Evolutionary conservation across 164 flowering plant genomes (phyloP), one percentile per base, ranked within the genome.

Genomic region (Stephania cephalantha): DNA sequence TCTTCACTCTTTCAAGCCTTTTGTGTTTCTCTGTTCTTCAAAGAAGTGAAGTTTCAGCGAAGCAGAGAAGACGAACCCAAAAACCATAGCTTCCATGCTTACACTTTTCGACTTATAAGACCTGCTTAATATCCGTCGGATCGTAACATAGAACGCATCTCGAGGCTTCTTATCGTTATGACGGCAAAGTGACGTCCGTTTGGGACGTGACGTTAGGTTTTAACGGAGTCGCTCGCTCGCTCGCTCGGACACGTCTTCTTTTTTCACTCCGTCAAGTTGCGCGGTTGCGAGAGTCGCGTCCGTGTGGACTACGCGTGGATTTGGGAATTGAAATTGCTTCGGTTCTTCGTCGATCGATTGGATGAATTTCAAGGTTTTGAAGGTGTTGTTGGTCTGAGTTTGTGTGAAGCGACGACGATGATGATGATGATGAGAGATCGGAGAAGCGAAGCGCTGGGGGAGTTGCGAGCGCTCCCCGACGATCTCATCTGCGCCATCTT

Each of bases 381-480:
- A 35, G 42, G 42, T 1, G 4, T 35, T 4, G 4, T 35, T 35
- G 42, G 4, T 35, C 42, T 35, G 2, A 4, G 42, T 35, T 35
- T 50, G 55, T 61, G 9, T 61, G 29, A 61, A 20, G 8, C 25
- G 66, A 25, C 25, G 25, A 25, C 25, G 25, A 25, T 25, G 25
- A 25, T 25, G 25, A 25, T 25, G 25, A 61, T 61, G 66, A 18
- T 18, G 7, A 84, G 73, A 71, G 95, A 92, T 84, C 94, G 98
- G 64, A 79, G 97, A 70, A 65, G 81, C 1, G 91, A 85, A 11
- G 97, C 91, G 68, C 93, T 94, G 6, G 98, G 98, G 44, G 84
- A 85, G 74, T 82, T 94, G 12, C 74, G 80, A 25, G 82, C 85
- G 20, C 84, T 94, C 44, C 91, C 98, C 15, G 98, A 94, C 46